Percentiles rank a stretch among this genome's conserved stretches.
phyloP scores from a whole-genome alignment of 2,329 filamentous ascomycete genomes.

The Cytospora chrysosperma region DNA sequence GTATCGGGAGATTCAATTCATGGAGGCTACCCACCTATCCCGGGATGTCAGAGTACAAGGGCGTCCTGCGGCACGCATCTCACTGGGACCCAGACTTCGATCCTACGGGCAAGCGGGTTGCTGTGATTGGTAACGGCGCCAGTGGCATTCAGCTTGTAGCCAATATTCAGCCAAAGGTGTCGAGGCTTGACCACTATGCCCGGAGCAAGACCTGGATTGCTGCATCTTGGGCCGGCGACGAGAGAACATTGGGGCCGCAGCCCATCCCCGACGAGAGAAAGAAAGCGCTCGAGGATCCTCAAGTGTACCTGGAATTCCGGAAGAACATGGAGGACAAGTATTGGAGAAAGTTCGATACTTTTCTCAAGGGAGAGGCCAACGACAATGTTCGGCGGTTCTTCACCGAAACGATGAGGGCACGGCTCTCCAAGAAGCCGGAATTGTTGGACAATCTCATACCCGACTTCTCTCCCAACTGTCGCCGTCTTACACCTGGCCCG shows the following conservation, averaged over 20 bases:
- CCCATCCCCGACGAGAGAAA: constrained; percentile 52
- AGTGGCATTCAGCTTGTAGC: constrained; percentile 58
- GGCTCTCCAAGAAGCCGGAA: constrained; percentile 54
- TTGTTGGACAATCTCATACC: constrained; percentile 57
- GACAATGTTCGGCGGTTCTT: constrained; percentile 46
- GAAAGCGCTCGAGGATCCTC: constrained; percentile 57
- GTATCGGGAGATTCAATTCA: constrained; percentile 64
- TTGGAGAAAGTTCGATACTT: constrained; percentile 55
- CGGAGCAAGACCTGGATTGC: constrained; percentile 68
- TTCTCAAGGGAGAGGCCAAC: constrained; percentile 54
- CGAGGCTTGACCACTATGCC: constrained; percentile 62
- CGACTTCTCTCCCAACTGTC: constrained; percentile 63
- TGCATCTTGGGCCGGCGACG: constrained; percentile 56
- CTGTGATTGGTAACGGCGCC: constrained; percentile 63
- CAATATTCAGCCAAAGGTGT: constrained; percentile 49
- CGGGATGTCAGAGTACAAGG: constrained; percentile 55
- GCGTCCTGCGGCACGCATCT: constrained; percentile 58
- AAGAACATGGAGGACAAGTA: constrained; percentile 60
- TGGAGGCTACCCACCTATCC: constrained; percentile 63
- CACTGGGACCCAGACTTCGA: constrained; percentile 57
- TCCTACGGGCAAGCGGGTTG: constrained; percentile 49
- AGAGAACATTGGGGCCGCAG: constrained; percentile 56
- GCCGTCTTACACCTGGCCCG: constrained; percentile 63
- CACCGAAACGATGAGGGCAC: constrained; percentile 51
- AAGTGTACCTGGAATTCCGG: constrained; percentile 59